A percentile compares a stretch with the other conserved stretches of the same genome.
phyloP scores from a whole-genome alignment of 176 grass and related monocot genomes.

The Coix lacrymajobi region DNA sequence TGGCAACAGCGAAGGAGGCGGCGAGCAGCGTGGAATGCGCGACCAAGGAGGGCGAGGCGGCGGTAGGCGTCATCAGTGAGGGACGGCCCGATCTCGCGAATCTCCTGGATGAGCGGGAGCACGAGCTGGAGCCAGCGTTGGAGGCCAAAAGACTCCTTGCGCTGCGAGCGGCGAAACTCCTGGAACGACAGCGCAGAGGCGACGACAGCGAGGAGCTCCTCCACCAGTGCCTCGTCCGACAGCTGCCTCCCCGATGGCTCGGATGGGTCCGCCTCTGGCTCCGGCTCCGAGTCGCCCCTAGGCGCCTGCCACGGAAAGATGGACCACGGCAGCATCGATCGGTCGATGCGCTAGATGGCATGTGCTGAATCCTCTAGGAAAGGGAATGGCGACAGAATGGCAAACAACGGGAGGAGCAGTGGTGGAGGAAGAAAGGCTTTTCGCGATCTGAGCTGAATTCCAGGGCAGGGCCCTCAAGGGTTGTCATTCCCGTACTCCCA shows the following conservation, averaged over 20 bases:
- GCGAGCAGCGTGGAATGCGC: constrained; percentile 44
- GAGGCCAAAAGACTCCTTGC: constrained; percentile 63
- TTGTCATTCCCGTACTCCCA: background rate
- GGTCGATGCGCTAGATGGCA: background rate
- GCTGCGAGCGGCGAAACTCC: constrained; percentile 50
- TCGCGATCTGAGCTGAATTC: constrained; percentile 21
- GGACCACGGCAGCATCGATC: constrained; percentile 9
- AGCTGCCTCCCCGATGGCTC: constrained; percentile 23
- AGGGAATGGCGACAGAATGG: background rate
- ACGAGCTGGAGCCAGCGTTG: constrained; percentile 57
- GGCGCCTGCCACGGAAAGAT: background rate
- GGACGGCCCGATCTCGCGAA: constrained; percentile 24
- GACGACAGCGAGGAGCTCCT: constrained; percentile 32
- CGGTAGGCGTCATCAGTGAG: constrained; percentile 32
- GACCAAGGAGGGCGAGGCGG: constrained; percentile 25
- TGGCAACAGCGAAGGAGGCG: constrained; percentile 61
- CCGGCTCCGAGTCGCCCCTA: background rate
- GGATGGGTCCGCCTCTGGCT: background rate
- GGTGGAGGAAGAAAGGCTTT: background rate
- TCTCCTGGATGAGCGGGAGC: constrained; percentile 55
- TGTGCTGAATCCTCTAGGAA: background rate
- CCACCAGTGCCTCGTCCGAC: constrained; percentile 38
- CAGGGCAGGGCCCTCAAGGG: background rate
- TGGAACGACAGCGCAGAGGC: constrained; percentile 36
- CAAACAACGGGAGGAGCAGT: background rate